Conservation (phyloP, 805 yeast genomes). For the Candida argentea region DNA sequence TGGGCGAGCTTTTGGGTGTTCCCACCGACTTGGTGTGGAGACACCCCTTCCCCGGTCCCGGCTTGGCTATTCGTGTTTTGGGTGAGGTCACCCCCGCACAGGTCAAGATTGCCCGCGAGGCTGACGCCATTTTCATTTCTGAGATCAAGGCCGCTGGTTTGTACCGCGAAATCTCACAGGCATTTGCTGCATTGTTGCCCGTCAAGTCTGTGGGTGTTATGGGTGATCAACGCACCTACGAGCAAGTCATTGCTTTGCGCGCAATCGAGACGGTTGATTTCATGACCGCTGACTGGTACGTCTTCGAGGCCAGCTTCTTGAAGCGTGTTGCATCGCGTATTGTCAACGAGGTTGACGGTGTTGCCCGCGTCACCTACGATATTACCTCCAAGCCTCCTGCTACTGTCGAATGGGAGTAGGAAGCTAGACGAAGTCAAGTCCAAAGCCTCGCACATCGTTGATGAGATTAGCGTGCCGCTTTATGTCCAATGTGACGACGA, state of each 20-base stretch:
- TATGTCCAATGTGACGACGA: too few relatives aligned
- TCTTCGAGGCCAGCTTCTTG: constrained; percentile 84
- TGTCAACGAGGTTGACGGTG: constrained; percentile 97
- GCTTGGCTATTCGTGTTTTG: constrained; percentile 94
- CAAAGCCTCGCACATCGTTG: too few relatives aligned
- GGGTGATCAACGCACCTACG: constrained; percentile 99
- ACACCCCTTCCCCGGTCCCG: constrained; percentile 99
- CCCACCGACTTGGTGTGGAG: constrained; percentile 98
- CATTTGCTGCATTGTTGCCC: constrained; percentile 93
- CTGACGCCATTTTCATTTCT: constrained; percentile 91
- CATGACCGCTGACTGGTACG: constrained; percentile 99
- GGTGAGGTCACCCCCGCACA: constrained; percentile 94
- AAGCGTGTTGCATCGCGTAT: constrained; percentile 91
- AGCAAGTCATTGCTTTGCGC: constrained; percentile 97
- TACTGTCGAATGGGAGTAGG: constrained; percentile 97
- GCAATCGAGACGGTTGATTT: constrained; percentile 97
- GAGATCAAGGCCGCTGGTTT: constrained; percentile 92
- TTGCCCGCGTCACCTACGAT: constrained; percentile 97
- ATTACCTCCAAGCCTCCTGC: constrained; percentile 99
- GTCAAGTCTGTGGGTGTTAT: constrained; percentile 98
- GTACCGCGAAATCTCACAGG: constrained; percentile 90
- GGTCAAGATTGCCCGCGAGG: constrained; percentile 94
- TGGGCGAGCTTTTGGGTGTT: constrained; percentile 91
- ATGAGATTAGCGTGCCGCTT: too few relatives aligned
- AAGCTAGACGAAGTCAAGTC: too few relatives aligned